Evolutionary conservation across 2,329 filamentous ascomycete genomes (phyloP), one percentile per base, ranked within the genome.

Genomic region (Colletotrichum navitas): DNA sequence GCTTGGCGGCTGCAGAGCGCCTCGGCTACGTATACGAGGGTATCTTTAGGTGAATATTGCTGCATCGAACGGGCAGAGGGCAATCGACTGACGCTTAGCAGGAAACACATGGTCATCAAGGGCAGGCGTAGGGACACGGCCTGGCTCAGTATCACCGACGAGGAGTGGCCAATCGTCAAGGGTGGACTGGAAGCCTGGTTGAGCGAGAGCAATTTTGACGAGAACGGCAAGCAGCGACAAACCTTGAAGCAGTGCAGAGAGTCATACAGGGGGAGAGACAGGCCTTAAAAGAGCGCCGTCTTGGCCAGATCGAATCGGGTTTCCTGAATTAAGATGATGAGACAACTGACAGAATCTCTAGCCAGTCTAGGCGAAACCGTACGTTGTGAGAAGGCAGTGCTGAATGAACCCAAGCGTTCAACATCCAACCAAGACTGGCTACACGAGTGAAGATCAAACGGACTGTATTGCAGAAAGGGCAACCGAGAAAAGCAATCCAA

Each of bases 21-120:
- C 77, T 91, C 11, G 90, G 90, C 0, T 92, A 91, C 74, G 78
- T 77, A 0, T 88, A 80, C 74, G 90, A 92, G 77, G 90, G 90
- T 0, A 75, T 85, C 0, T 91, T 91, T 73, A 83, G 89, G 81
- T 82, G 71, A 55, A 68, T 1, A 1, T 29, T 26, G 21, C 18
- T 2, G 14, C 24, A 2, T 11, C 16, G 32, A 54, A 32, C 5
- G 32, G 11, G 18, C 11, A 26, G 21, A 29, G 26, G 5, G n/a
- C 1, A 10, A 29, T 32, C 11, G 5, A 29, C 45, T 66, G 18
- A 66, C n/a, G 16, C 0, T 18, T 8, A 24, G 14, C 62, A 81
- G 80, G 64, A 87, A 90, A 73, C 89, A 92, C 76, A 85, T 90
- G 84, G 82, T 92, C 39, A 75, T 87, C 10, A 89, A 88, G 74